Evolutionary conservation across 192 early-diverging fungal species (phyloP).

Genomic region (Rhizophagus prolifer): DNA sequence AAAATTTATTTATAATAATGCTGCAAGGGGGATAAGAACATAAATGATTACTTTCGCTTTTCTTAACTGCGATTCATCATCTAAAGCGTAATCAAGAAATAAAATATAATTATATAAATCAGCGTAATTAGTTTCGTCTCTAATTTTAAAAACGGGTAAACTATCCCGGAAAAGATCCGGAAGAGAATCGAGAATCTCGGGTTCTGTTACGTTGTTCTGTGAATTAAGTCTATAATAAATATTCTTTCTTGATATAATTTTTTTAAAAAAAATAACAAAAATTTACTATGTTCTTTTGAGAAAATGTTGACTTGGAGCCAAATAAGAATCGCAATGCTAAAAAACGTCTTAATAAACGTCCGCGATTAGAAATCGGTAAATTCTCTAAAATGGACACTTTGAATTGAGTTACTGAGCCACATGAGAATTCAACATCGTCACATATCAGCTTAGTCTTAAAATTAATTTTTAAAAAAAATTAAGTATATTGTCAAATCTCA

Average conservation of each 20-base stretch:
- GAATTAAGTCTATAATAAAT: not conserved
- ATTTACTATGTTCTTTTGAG: not conserved
- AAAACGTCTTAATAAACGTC: not conserved
- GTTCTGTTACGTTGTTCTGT: not conserved
- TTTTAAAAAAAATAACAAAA: not conserved
- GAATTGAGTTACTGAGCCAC: not conserved
- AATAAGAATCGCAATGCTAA: conserved; percentile 5
- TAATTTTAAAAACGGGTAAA: conserved; percentile 3
- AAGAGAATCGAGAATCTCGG: not conserved
- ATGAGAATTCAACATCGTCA: conserved; percentile 16
- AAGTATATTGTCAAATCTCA: not conserved
- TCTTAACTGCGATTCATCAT: not conserved
- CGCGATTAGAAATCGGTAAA: conserved; percentile 13
- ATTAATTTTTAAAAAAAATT: not conserved
- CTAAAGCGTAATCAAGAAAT: conserved; percentile 4
- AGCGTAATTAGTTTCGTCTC: conserved; percentile 10
- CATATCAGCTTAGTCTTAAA: conserved; percentile 9
- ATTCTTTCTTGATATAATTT: not conserved
- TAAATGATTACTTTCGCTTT: not conserved
- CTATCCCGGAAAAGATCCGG: not conserved
- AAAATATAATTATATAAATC: conserved; percentile 8
- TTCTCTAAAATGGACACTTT: conserved; percentile 1
- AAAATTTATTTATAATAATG: not conserved
- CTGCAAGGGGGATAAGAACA: not conserved
- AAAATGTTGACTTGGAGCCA: not conserved